Base-by-base conservation (phyloP, 2,329 filamentous ascomycete genomes). In the Phoma sp. region DNA sequence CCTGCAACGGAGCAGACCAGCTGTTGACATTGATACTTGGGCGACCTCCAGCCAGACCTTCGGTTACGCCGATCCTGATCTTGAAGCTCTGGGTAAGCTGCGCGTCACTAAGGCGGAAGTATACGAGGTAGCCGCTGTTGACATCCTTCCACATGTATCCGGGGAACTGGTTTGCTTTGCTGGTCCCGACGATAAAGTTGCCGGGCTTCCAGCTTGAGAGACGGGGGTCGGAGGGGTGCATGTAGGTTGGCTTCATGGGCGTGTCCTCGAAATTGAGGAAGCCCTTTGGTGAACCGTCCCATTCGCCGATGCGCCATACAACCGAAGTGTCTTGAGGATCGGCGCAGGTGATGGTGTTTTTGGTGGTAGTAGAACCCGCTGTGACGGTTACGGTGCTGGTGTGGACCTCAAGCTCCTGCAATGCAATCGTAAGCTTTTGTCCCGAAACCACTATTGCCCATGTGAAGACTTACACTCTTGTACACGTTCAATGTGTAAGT, bases 401-500 rank as follows among this genome's bases (percentile, higher is more conserved):
- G 40, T 67, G 64, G 7, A 68, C 65, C 40, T 68, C 65, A 15
- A 68, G 62, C 41, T 68, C 65, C 60, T 62, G n/a, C 29, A 43
- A 10, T 17, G 24, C 13, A 12, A 22, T 40, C 4, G 10, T 31
- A 13, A 31, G 25, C 9, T 10, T 31, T 31, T 31, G 12, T 31
- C 29, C 12, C 2, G 9, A 29, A 29, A 29, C 5, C 29, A 31
- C 12, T 5, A 6, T 10, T 31, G 29, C 10, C 13, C 8, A 15
- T 25, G 13, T 5, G 17, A 4, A 12, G 8, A 49, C 58, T 47
- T 56, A 61, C 58, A 22, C 76, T 79, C 64, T 84, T 82, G 71
- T 86, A 86, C 41, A 88, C 80, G 8, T 84, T 81, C 81, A 87
- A 84, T 22, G 83, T 86, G 72, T 88, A 88, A 0, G 82, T 85